Conservation (phyloP, 2,329 filamentous ascomycete genomes). For the Aspergillus aculeatus region DNA sequence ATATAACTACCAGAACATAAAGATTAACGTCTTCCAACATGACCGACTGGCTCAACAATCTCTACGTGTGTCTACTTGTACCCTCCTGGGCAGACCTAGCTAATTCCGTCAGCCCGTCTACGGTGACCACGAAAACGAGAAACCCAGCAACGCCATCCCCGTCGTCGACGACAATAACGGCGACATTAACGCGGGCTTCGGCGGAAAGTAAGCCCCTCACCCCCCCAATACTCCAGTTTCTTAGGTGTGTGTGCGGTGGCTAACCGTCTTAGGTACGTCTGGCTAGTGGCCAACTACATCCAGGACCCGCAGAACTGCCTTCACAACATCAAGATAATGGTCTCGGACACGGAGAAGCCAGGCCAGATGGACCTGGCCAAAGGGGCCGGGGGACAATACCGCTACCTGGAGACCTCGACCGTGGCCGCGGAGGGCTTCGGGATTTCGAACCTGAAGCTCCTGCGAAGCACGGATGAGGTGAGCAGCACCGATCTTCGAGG, state of each 20-base stretch:
- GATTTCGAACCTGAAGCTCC: not conserved
- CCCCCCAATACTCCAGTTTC: too few species aligned
- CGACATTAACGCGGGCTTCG: not conserved
- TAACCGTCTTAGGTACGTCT: not conserved
- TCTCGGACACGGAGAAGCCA: not conserved
- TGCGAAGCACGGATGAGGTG: not conserved
- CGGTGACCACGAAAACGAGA: not conserved
- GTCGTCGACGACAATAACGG: not conserved
- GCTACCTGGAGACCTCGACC: not conserved
- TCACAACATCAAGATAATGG: not conserved
- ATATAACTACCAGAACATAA: too few species aligned
- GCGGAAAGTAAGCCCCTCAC: too few species aligned
- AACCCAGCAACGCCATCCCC: not conserved
- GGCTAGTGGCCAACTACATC: not conserved
- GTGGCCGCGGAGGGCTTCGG: not conserved
- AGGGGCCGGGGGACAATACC: not conserved
- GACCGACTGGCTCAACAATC: not conserved
- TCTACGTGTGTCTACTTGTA: not conserved
- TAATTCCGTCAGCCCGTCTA: not conserved
- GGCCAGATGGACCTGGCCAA: not conserved
- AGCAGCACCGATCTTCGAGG: not conserved
- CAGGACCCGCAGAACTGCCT: not conserved
- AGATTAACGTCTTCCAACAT: not conserved
- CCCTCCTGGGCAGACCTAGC: not conserved
- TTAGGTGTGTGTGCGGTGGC: not conserved